A percentile compares a stretch with the other conserved stretches of the same genome.
Conservation (phyloP, 345 rosid species). For the Chamaenerion angustifolium region DNA sequence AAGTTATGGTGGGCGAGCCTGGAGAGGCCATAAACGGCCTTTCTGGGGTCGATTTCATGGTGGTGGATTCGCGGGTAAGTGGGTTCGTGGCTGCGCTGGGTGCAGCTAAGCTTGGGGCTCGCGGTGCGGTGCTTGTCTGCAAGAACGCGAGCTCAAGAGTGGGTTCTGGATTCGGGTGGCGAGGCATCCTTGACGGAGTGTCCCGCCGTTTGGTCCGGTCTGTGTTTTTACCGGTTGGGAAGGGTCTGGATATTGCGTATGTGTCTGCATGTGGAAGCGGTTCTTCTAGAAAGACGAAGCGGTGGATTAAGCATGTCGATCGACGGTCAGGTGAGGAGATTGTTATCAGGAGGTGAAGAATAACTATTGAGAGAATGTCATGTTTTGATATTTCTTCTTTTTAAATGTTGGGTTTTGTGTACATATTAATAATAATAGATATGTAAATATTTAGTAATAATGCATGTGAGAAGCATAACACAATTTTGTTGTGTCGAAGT, state of each 20-base stretch:
- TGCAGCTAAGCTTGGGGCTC: constrained; percentile 43
- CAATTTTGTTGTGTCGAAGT: no score
- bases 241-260: constrained; percentile 84
- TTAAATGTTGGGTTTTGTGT: no score
- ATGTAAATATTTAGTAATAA: no score
- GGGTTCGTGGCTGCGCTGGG: constrained; percentile 41
- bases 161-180: constrained; percentile 55
- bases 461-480: no score
- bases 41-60: constrained; percentile 63
- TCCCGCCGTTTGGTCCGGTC: constrained; percentile 47
- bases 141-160: constrained; percentile 42
- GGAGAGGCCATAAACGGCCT: constrained; percentile 33
- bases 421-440: no score
- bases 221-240: constrained; percentile 79
- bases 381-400: no score
- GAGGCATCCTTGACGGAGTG: constrained; percentile 33
- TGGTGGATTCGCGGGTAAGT: constrained; percentile 46
- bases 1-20: constrained; percentile 40
- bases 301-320: constrained; percentile 83
- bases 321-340: constrained; percentile 64
- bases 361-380: no score
- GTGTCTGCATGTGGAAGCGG: constrained; percentile 34
- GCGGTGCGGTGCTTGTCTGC: constrained; percentile 79
- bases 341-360: constrained; percentile 36
- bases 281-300: constrained; percentile 17